These are phyloP conservation scores for Picea engelmannii DNA, from an alignment of 83 land plant genomes.

Conservation along the genomic window DNA sequence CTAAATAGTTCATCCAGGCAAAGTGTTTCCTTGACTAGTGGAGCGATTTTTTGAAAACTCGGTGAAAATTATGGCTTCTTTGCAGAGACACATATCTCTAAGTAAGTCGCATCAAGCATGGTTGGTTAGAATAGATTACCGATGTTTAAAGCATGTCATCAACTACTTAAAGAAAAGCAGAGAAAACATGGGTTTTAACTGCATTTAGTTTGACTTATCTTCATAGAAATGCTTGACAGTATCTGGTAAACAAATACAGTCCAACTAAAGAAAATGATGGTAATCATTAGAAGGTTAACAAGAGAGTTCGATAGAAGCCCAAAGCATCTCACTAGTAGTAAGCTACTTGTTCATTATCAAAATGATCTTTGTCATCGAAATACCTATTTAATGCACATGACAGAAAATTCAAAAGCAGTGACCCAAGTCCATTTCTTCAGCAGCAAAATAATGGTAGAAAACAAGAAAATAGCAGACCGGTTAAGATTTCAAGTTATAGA, in stretches of 20 bases:
- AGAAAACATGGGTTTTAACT: no score
- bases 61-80: no score
- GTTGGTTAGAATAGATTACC: no score
- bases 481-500: background rate
- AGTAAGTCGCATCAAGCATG: no score
- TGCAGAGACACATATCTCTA: no score
- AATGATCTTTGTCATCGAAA: background rate
- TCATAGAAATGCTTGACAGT: no score
- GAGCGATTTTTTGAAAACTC: no score
- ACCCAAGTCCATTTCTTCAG: constrained; percentile 7
- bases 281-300: background rate
- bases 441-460: background rate
- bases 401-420: background rate
- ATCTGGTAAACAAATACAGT: background rate
- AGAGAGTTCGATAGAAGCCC: background rate
- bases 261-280: background rate
- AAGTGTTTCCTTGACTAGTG: background rate
- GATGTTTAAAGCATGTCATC: no score
- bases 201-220: no score
- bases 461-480: background rate
- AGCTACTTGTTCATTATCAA: background rate
- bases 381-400: no score
- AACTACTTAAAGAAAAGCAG: no score
- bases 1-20: background rate
- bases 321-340: background rate